Evolutionary conservation across 805 yeast species (phyloP).

Genomic region (Saturnispora sanitii): DNA sequence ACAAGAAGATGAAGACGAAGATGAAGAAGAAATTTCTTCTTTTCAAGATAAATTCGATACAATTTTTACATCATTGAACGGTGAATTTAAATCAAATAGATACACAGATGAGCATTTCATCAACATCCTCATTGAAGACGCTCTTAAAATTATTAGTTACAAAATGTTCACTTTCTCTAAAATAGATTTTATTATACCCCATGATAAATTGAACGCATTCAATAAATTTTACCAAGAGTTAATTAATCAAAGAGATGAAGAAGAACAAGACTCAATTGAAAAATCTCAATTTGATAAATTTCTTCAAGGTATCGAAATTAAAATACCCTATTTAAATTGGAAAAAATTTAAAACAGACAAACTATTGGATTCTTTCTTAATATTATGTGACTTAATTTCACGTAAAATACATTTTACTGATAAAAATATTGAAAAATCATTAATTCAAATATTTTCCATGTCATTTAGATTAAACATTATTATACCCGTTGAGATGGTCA

Average conservation of each 20-base stretch:
- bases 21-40: constrained; percentile 1
- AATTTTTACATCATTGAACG: not conserved
- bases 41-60: constrained; percentile 3
- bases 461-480: not conserved
- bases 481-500: constrained; percentile 1
- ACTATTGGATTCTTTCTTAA: constrained; percentile 12
- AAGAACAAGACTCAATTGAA: not conserved
- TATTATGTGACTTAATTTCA: constrained; percentile 11
- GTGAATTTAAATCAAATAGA: constrained; percentile 3
- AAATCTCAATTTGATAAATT: constrained; percentile 5
- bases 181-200: constrained; percentile 10
- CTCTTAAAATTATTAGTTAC: not conserved
- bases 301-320: constrained; percentile 7
- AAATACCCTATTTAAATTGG: constrained; percentile 11
- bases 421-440: constrained; percentile 1
- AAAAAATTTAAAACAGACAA: constrained; percentile 3
- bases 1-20: not conserved
- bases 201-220: constrained; percentile 6
- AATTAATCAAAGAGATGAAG: not conserved
- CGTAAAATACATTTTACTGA: constrained; percentile 1
- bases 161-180: not conserved
- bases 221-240: not conserved
- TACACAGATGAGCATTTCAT: constrained; percentile 9
- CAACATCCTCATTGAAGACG: constrained; percentile 5
- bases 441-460: not conserved